Evolutionary conservation across 2,329 filamentous ascomycete species (phyloP).

Genomic region (Cadophora malorum): DNA sequence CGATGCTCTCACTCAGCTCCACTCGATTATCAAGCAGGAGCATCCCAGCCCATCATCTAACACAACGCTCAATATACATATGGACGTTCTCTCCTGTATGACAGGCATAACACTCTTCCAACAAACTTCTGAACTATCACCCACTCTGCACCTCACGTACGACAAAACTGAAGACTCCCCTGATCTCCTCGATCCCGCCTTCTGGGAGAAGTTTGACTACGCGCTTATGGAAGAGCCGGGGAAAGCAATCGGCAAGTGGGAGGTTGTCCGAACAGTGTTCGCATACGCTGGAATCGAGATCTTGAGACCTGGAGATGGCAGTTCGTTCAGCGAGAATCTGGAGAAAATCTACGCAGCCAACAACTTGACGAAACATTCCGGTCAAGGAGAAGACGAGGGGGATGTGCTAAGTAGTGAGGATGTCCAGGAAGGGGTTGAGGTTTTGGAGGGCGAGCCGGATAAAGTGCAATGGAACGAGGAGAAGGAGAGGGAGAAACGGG

Average conservation of each 20-base stretch:
- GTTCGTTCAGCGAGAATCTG: constrained; percentile 33
- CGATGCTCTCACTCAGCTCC: constrained; percentile 69
- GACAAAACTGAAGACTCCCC: constrained; percentile 67
- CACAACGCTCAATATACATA: constrained; percentile 58
- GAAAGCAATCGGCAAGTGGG: constrained; percentile 60
- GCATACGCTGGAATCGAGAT: constrained; percentile 66
- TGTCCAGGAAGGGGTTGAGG: constrained; percentile 33
- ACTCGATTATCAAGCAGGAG: constrained; percentile 41
- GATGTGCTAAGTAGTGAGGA: constrained; percentile 31
- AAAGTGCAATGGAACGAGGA: constrained; percentile 44
- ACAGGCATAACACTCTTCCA: constrained; percentile 73
- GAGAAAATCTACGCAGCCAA: constrained; percentile 40
- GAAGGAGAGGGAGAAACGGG: constrained; percentile 45
- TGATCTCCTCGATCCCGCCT: constrained; percentile 54
- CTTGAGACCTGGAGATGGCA: constrained; percentile 53
- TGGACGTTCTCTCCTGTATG: constrained; percentile 73
- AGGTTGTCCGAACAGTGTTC: constrained; percentile 60
- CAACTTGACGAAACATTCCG: constrained; percentile 31
- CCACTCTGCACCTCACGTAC: constrained; percentile 46
- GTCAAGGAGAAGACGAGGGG: constrained; percentile 19
- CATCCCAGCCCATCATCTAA: constrained; percentile 37
- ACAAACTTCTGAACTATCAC: constrained; percentile 43
- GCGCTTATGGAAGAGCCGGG: constrained; percentile 60
- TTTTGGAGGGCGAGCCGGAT: constrained; percentile 17
- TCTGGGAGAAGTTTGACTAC: constrained; percentile 71